Conservation (phyloP, 768 basidiomycete genomes). For the Hygrocybe punicea region DNA sequence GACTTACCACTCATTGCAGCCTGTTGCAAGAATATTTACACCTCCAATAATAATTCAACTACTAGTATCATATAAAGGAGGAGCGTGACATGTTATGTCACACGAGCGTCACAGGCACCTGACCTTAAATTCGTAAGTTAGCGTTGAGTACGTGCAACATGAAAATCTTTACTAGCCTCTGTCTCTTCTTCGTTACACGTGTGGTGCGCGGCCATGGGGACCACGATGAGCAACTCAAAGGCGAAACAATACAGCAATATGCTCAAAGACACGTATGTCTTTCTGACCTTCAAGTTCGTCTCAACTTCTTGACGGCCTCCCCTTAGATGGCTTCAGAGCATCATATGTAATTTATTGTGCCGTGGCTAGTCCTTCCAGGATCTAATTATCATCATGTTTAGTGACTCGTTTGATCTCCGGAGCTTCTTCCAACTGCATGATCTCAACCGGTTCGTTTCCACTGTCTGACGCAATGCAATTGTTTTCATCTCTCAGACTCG, state of each 20-base stretch:
- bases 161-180: slow-evolving; percentile 47
- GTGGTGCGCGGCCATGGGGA: slow-evolving; percentile 51
- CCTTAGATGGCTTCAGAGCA: slow-evolving; percentile 84
- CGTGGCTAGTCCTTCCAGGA: neutral
- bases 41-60: no score
- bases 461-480: neutral
- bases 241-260: slow-evolving; percentile 76
- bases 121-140: no score
- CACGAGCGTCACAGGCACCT: no score
- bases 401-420: slow-evolving; percentile 75
- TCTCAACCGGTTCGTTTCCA: slow-evolving; percentile 61
- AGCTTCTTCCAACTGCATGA: slow-evolving; percentile 98
- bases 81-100: no score
- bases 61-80: no score
- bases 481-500: neutral
- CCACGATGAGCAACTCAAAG: slow-evolving; percentile 44
- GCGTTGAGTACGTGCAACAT: slow-evolving; percentile 43
- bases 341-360: slow-evolving; percentile 57
- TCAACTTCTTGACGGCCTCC: slow-evolving; percentile 8
- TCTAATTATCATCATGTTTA: slow-evolving; percentile 28
- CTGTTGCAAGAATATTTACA: no score
- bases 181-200: slow-evolving; percentile 36
- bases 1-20: no score
- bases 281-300: slow-evolving; percentile 6
- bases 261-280: slow-evolving; percentile 84